A percentile compares a stretch with the other conserved stretches of the same genome.
Conservation (phyloP, 2,329 filamentous ascomycete genomes). For the Talaromyces rugulosus region DNA sequence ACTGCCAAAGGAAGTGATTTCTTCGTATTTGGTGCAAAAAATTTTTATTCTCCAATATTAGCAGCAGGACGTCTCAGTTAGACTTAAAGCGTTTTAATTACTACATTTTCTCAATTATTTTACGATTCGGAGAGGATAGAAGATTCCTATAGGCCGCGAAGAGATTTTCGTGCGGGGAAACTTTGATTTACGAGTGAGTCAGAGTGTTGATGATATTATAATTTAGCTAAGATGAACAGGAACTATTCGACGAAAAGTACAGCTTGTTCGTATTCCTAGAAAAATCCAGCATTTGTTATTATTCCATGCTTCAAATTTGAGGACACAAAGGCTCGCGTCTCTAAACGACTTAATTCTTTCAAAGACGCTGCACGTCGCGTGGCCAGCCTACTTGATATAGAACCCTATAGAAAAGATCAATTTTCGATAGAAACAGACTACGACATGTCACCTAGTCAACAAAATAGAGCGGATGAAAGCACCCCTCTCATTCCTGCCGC, state of each 20-base stretch:
- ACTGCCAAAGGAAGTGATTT: background rate
- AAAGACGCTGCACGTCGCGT: background rate
- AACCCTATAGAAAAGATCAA: background rate
- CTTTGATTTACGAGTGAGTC: background rate
- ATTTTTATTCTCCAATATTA: background rate
- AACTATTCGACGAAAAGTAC: background rate
- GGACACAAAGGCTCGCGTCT: background rate
- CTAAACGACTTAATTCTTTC: background rate
- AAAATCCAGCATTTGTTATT: background rate
- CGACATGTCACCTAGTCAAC: background rate
- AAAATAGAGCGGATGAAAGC: background rate
- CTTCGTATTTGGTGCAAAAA: background rate
- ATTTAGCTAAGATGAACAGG: background rate
- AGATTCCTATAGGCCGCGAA: background rate
- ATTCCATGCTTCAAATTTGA: background rate
- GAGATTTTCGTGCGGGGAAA: background rate
- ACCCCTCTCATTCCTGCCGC: background rate
- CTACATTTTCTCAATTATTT: background rate
- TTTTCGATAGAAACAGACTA: background rate
- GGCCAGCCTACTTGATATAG: background rate
- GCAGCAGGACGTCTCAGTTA: background rate
- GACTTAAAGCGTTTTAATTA: background rate
- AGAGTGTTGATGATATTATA: background rate
- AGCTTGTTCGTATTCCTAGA: background rate
- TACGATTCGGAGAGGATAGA: background rate